Evolutionary conservation across 2,329 filamentous ascomycete species (phyloP).

Genomic region (Sclerotinia minor): DNA sequence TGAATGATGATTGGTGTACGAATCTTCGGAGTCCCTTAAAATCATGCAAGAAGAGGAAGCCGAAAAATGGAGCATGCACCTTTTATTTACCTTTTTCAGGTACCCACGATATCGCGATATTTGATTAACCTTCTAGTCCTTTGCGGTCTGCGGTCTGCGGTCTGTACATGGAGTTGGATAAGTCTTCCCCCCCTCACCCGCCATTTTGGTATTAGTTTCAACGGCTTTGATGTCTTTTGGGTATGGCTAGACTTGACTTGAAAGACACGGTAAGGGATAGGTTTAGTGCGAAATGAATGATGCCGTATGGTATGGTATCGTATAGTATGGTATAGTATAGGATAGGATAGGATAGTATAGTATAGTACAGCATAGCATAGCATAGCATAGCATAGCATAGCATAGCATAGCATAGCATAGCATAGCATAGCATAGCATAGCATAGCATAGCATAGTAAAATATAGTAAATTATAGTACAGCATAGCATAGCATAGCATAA

Average conservation of each 20-base stretch:
- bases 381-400: not conserved
- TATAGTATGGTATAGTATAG: too few species aligned
- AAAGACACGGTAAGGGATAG: not conserved
- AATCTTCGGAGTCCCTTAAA: not conserved
- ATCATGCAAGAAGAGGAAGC: not conserved
- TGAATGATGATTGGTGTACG: not conserved
- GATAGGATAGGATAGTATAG: too few species aligned
- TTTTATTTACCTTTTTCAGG: not conserved
- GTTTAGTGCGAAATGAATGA: not conserved
- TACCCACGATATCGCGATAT: not conserved
- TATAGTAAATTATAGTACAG: too few species aligned
- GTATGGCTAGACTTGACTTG: not conserved
- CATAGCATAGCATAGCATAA: too few species aligned
- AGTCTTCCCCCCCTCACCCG: not conserved
- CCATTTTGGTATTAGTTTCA: not conserved
- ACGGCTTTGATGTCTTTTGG: not conserved
- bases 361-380: too few species aligned
- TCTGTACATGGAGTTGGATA: not conserved
- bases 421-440: too few species aligned
- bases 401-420: too few species aligned
- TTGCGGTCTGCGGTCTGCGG: not conserved
- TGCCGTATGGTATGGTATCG: not conserved
- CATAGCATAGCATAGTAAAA: too few species aligned
- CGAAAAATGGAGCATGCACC: not conserved
- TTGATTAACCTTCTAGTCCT: not conserved